Percentiles rank a stretch among this genome's conserved stretches.
phyloP scores from a whole-genome alignment of 78 protist species.

The Ministeria vibrans region DNA sequence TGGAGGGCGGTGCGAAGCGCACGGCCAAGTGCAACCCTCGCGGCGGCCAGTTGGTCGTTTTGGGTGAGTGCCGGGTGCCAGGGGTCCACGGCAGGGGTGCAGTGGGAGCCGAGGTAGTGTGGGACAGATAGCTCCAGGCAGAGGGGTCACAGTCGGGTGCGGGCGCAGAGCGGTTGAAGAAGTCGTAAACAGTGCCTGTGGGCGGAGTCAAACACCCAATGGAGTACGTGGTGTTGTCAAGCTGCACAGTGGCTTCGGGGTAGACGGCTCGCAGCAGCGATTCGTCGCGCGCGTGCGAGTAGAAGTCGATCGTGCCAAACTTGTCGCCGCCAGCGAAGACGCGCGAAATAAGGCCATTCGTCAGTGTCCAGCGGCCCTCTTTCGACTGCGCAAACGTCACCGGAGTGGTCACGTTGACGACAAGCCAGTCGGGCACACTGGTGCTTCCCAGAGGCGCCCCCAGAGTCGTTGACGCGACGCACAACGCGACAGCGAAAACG shows the following conservation, averaged over 20 bases:
- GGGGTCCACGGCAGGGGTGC: conserved; percentile 2
- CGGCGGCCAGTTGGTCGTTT: neutral
- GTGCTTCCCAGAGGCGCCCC: too few relatives aligned
- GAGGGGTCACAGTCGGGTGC: neutral
- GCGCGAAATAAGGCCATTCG: conserved; percentile 10
- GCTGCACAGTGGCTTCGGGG: neutral
- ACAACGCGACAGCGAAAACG: too few relatives aligned
- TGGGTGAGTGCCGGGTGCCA: neutral
- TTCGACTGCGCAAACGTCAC: too few relatives aligned
- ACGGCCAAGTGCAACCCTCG: neutral
- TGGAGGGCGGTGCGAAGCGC: neutral
- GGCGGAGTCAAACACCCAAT: neutral
- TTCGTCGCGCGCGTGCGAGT: neutral
- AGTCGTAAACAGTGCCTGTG: neutral
- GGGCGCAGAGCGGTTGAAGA: neutral
- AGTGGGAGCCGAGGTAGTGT: neutral
- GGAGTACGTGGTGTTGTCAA: neutral
- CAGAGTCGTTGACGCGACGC: too few relatives aligned
- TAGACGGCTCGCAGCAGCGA: conserved; percentile 2
- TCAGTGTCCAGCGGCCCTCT: neutral
- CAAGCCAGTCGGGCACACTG: too few relatives aligned
- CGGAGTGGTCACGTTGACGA: too few relatives aligned
- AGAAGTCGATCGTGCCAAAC: conserved; percentile 13
- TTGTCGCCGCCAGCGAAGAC: neutral
- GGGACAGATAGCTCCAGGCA: neutral